phyloP scores from a whole-genome alignment of 768 basidiomycete genomes.

The Sarcodon sp. region DNA sequence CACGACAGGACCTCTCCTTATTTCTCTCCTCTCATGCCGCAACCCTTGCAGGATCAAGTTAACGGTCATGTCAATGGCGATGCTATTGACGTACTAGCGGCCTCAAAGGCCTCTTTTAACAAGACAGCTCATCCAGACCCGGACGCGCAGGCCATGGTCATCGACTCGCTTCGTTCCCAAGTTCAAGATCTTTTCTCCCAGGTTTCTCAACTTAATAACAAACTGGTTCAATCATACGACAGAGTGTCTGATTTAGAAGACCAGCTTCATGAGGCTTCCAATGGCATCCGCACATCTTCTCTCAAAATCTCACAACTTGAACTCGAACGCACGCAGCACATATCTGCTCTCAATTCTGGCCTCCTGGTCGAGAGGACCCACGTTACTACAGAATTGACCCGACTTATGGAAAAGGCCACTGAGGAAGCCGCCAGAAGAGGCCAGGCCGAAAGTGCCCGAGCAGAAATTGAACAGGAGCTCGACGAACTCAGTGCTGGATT shows the following conservation, averaged over 20 bases:
- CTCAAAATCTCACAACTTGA: slow-evolving; percentile 71
- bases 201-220: slow-evolving; percentile 81
- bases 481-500: slow-evolving; percentile 87
- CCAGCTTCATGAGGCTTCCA: slow-evolving; percentile 56
- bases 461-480: slow-evolving; percentile 83
- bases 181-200: slow-evolving; percentile 83
- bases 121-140: slow-evolving; percentile 10
- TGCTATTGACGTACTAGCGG: neutral
- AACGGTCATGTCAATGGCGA: neutral
- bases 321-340: slow-evolving; percentile 74
- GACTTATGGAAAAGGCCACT: slow-evolving; percentile 90
- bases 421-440: slow-evolving; percentile 89
- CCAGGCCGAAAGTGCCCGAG: slow-evolving; percentile 75
- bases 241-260: slow-evolving; percentile 90
- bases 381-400: slow-evolving; percentile 83
- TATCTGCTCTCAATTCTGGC: slow-evolving; percentile 84
- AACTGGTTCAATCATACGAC: slow-evolving; percentile 88
- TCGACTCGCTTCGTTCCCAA: slow-evolving; percentile 67
- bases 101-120: neutral
- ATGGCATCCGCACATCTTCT: slow-evolving; percentile 43
- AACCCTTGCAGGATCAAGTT: neutral
- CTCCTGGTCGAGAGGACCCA: slow-evolving; percentile 84
- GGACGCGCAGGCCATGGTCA: slow-evolving; percentile 77
- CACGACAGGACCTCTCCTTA: neutral
- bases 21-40: neutral